A percentile compares a stretch with the other conserved stretches of the same genome.
These are phyloP conservation scores for Casaregolazyma lundiana DNA, from an alignment of 1,139 yeast species.

Conservation along the genomic window DNA sequence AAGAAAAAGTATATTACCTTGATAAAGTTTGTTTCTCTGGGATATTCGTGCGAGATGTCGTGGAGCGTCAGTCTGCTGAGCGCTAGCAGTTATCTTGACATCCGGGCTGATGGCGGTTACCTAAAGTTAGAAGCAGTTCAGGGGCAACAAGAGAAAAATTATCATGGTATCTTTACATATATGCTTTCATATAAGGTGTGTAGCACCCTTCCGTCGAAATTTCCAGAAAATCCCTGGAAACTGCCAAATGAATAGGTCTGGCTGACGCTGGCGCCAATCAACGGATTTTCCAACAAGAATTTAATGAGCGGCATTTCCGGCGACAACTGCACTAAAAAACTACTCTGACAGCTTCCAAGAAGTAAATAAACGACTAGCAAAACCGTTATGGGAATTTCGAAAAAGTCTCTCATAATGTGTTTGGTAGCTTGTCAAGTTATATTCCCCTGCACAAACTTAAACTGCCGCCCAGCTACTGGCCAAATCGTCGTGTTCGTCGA, in stretches of 20 bases:
- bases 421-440: not conserved
- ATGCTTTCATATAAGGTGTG: constrained; percentile 19
- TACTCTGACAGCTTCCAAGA: constrained; percentile 10
- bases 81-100: constrained; percentile 24
- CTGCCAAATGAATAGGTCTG: constrained; percentile 28
- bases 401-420: not conserved
- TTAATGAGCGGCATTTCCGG: constrained; percentile 18
- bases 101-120: constrained; percentile 30
- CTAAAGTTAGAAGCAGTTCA: constrained; percentile 12
- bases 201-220: constrained; percentile 23
- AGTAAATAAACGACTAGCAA: not conserved
- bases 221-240: constrained; percentile 29
- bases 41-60: constrained; percentile 67
- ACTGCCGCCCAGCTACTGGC: constrained; percentile 6
- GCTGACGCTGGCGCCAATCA: constrained; percentile 20
- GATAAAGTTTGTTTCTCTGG: constrained; percentile 41
- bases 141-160: not conserved
- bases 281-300: constrained; percentile 26
- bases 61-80: constrained; percentile 53
- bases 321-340: constrained; percentile 27
- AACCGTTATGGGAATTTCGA: not conserved
- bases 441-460: not conserved
- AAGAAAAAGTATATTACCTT: not conserved
- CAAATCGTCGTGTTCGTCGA: constrained; percentile 21
- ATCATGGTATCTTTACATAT: constrained; percentile 14